Base-by-base conservation (phyloP, 129 eudicot genomes). In the Artemisia tridentata region DNA sequence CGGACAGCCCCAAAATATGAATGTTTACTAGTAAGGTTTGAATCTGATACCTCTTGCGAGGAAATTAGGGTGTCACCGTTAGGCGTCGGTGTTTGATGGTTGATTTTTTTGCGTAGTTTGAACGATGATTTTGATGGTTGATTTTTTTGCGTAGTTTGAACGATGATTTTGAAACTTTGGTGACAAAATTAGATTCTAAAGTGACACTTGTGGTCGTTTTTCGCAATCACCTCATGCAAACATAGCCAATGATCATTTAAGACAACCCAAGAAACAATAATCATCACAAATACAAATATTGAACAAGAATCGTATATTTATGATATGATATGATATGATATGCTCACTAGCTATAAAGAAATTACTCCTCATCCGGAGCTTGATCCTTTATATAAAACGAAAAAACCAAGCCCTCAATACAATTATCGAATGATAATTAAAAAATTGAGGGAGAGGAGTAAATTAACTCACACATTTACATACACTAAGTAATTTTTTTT, bases 351-450 rank as follows among this genome's bases (percentile, higher is more conserved):
- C 11, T 65, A 71, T 51, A 63, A 21, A 65, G 62, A 48, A 69
- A 54, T n/a, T 11, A 67, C 74, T 67, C 80, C 67, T 69, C 80
- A 58, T 57, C 23, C 0, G 80, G 74, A 81, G 82, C 85, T 81
- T 49, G 68, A 79, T 72, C 88, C 72, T 80, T 84, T 74, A 80
- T 80, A 75, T 76, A 80, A 80, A 84, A 78, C 50, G 72, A 80
- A 78, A 74, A 84, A 66, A 77, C 68, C 85, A 79, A 69, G 68
- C 81, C 56, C 74, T 52, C 60, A 27, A 65, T 13, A 71, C 15
- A 59, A 58, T 14, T 25, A 58, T 12, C 50, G 63, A 52, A 63
- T 73, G 63, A 69, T 9, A 69, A 16, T 17, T 10, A 2, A 62
- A 62, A 73, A 73, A 11, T 34, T 63, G 72, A 74, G 66, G 66